Base-by-base conservation (phyloP, 2,329 filamentous ascomycete species). In the Scedosporium minutisporum region DNA sequence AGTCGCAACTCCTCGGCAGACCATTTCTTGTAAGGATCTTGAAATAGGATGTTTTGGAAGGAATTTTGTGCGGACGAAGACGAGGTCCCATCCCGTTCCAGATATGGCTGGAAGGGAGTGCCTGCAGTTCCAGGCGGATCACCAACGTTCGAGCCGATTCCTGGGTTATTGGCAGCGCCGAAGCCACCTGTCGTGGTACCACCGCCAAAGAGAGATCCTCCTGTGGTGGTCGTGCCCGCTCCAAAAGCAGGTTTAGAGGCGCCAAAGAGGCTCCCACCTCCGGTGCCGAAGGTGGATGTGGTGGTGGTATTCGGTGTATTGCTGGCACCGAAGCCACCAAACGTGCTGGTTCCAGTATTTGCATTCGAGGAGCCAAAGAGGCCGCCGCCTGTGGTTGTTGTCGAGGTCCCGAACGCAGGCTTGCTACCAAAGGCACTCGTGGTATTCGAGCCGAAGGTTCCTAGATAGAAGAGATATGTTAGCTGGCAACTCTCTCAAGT, bases 1-100 rank as follows among this genome's bases (percentile, higher is more conserved):
- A 96, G 75, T 70, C 90, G 83, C 62, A 95, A 76, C 73, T 95
- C 88, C 69, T 90, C 95, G n/a, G 90, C 85, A 9, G 93, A 97
- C 79, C 89, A 97, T 72, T 95, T 96, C 73, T 87, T 87, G 77
- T 93, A 96, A 1, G 88, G 84, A 25, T 87, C 86, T 76, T 89
- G 87, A 73, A 93, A 92, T 23, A 88, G 78, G 63, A 96, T 85
- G 68, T 87, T 93, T 74, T 95, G 90, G 73, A 89, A 96, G 3
- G 87, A 81, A 70, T 88, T 84, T 67, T 69, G 82, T 70, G 62
- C 75, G 18, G 73, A 74, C 29, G 27, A 29, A 29, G 27, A 29
- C 67, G 76, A 82, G 51, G 82, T 84, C 3, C 78, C 75, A 70
- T 96, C 91, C 73, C 93, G 95, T 76, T 96, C 91, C 21, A 81